phyloP scores from a whole-genome alignment of 1,284 basidiomycete species.

The Hemileia vastatrix region DNA sequence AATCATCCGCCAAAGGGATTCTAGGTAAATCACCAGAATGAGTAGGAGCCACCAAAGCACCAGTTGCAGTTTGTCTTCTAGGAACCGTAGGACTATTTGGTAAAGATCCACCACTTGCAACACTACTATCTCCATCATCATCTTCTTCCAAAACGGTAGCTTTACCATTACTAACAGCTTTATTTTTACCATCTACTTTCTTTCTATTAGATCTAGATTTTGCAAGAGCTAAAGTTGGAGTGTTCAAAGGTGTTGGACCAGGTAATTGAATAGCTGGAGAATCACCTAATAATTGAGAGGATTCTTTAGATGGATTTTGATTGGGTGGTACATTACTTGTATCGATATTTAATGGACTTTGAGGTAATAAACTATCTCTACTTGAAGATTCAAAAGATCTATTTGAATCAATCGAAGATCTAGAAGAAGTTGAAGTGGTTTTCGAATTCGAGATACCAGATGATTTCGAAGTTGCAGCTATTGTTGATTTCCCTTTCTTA shows the following conservation, averaged over 20 bases:
- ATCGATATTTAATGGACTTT: background rate
- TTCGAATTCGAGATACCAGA: background rate
- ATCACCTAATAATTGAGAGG: background rate
- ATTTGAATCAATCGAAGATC: background rate
- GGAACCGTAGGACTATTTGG: background rate
- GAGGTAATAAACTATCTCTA: background rate
- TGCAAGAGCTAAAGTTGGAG: conserved; percentile 35
- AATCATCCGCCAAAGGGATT: conserved; percentile 39
- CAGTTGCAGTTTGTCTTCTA: conserved; percentile 28
- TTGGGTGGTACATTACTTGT: background rate
- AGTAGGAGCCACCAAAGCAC: conserved; percentile 37
- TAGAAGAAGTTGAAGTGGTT: background rate
- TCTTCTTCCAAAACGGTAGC: background rate
- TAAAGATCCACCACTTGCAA: background rate
- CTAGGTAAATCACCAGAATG: conserved; percentile 24
- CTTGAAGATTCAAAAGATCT: background rate
- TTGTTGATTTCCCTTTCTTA: background rate
- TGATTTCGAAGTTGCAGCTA: background rate
- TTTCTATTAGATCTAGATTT: conserved; percentile 28
- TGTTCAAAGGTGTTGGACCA: conserved; percentile 40
- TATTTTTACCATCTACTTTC: background rate
- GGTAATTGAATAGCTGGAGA: background rate
- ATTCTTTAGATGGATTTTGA: background rate
- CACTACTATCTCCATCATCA: background rate
- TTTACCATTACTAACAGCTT: background rate